Evolutionary conservation across 495 filamentous ascomycete genomes (phyloP).

Genomic region (Aeminium ludgeri): DNA sequence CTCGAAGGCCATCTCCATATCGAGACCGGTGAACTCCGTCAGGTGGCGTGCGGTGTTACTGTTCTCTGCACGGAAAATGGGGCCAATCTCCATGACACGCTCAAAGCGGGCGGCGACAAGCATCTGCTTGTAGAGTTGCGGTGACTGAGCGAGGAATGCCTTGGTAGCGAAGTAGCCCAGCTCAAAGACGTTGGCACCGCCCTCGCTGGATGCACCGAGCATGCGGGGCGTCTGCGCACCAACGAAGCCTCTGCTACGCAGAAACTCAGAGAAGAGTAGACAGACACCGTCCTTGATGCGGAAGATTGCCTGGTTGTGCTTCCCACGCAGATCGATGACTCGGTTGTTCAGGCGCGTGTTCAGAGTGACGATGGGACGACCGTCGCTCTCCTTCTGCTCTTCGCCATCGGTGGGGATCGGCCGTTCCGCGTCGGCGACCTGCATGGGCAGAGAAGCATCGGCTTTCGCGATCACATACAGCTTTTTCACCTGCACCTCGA

Average conservation of each 20-base stretch:
- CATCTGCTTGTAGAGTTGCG: slow-evolving; percentile 33
- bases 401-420: slow-evolving; percentile 23
- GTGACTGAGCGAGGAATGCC: slow-evolving; percentile 30
- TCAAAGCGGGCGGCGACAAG: slow-evolving; percentile 27
- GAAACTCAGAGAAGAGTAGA: slow-evolving; percentile 27
- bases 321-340: slow-evolving; percentile 26
- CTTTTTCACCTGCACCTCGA: slow-evolving; percentile 65
- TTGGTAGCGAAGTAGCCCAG: slow-evolving; percentile 28
- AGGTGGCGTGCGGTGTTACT: slow-evolving; percentile 30
- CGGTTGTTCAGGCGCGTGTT: slow-evolving; percentile 29
- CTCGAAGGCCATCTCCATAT: slow-evolving; percentile 32
- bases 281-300: slow-evolving; percentile 26
- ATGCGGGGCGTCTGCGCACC: slow-evolving; percentile 26
- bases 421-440: slow-evolving; percentile 27
- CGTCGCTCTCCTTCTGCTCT: slow-evolving; percentile 21
- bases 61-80: slow-evolving; percentile 32
- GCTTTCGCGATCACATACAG: slow-evolving; percentile 59
- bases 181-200: slow-evolving; percentile 30
- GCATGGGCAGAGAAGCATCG: slow-evolving; percentile 47
- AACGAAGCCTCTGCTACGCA: slow-evolving; percentile 22
- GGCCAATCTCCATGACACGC: slow-evolving; percentile 29
- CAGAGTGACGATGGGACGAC: slow-evolving; percentile 25
- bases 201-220: slow-evolving; percentile 27
- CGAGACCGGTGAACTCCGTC: slow-evolving; percentile 31
- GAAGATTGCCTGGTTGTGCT: slow-evolving; percentile 30